Base-by-base conservation (phyloP, 2,329 filamentous ascomycete genomes). In the Sporothrix pallida region DNA sequence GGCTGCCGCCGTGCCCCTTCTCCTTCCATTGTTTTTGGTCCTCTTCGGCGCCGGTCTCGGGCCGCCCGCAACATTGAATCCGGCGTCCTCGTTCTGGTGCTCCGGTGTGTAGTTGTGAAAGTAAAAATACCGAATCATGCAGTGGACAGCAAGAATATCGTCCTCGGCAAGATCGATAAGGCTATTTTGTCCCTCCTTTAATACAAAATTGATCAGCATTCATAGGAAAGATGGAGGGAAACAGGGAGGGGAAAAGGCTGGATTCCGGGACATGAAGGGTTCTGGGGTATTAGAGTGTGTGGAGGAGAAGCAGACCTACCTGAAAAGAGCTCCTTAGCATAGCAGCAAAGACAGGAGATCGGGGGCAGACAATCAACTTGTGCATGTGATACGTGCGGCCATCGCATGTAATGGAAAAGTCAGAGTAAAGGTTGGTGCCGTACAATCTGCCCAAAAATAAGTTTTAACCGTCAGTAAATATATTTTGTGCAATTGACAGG, bases 41-140 rank as follows among this genome's bases (percentile, higher is more conserved):
- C 4, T 37, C 15, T 20, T 67, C 17, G 31, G 17, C 7, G 42
- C n/a, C 3, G 8, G 17, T 10, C 17, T 17, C 62, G 13, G 9
- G 13, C 17, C 15, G 13, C 6, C 37, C 10, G 15, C 5, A 42
- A 17, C 15, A 7, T 44, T 17, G 2, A 23, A 23, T 42, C n/a
- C 37, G 42, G 7, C 3, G 44, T 13, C 20, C 1, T 50, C 46
- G 3, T 12, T 31, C 20, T 68, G 44, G 13, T 3, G 15, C 2
- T 60, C 31, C 0, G 37, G 3, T 1, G 4, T 26, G n/a, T 54
- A 73, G 15, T 70, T 48, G 26, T 70, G 65, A 17, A 46, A 23
- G 44, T 73, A 72, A 6, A 73, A 17, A 17, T 70, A 73, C 9
- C 42, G 63, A 42, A 73, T 17, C 54, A 62, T 70, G 26, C 63